Evolutionary conservation across 306 rosid genomes (phyloP).

Genomic region (Comarum palustre): DNA sequence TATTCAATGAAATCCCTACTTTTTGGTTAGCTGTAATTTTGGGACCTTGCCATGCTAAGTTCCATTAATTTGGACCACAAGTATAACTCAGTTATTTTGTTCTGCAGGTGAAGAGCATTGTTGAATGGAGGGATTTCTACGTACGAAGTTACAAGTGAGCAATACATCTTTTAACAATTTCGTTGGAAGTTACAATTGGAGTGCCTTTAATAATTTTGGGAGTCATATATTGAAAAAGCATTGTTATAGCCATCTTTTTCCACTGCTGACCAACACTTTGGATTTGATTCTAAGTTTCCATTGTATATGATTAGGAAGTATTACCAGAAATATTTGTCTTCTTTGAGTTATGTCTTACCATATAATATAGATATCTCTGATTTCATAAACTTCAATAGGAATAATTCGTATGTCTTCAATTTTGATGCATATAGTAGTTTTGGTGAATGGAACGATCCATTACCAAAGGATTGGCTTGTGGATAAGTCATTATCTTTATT

Average conservation of each 20-base stretch:
- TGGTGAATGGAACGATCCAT: neutral
- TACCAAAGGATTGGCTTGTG: neutral
- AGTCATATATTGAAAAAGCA: neutral
- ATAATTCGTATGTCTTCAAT: neutral
- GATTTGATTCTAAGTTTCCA: neutral
- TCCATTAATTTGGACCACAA: neutral
- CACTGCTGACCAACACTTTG: neutral
- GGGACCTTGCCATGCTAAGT: neutral
- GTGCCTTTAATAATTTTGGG: slow-evolving; percentile 5
- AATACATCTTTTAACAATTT: slow-evolving; percentile 16
- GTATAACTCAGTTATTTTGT: neutral
- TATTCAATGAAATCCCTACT: neutral
- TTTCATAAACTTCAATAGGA: neutral
- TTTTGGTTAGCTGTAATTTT: neutral
- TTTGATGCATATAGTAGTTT: neutral
- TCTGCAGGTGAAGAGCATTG: slow-evolving; percentile 80
- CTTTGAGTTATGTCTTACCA: no score
- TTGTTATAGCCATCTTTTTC: neutral
- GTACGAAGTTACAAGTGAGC: slow-evolving; percentile 70
- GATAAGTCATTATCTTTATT: neutral
- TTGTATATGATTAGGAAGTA: neutral
- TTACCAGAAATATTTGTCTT: neutral
- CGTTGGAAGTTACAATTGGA: slow-evolving; percentile 15
- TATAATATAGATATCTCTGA: no score
- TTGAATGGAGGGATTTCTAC: slow-evolving; percentile 94